phyloP scores from a whole-genome alignment of 2,329 filamentous ascomycete species.

The Hypoxylon sp. region DNA sequence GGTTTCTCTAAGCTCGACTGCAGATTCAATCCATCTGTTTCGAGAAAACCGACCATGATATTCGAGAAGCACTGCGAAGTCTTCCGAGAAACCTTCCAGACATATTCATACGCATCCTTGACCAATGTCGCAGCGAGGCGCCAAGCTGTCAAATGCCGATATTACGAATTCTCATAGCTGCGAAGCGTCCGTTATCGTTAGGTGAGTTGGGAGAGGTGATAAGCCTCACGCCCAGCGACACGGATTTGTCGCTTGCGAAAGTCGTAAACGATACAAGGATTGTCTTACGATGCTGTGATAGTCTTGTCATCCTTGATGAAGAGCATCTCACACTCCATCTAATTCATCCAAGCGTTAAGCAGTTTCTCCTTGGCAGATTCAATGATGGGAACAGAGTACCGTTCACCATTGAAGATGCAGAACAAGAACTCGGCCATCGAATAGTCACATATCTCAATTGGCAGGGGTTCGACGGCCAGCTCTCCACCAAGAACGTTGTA shows the following conservation, averaged over 20 bases:
- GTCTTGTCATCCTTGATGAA: conserved; percentile 52
- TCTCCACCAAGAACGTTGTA: background rate
- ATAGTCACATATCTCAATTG: conserved; percentile 1
- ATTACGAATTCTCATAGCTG: conserved; percentile 50
- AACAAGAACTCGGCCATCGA: background rate
- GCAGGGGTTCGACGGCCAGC: background rate
- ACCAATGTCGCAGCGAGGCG: conserved; percentile 30
- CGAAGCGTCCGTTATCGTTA: conserved; percentile 48
- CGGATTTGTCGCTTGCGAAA: conserved; percentile 41
- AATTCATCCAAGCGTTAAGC: conserved; percentile 53
- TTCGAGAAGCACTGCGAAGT: conserved; percentile 49
- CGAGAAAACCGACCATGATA: conserved; percentile 53
- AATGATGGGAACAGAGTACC: background rate
- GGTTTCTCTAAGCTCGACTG: conserved; percentile 53
- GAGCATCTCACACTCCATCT: conserved; percentile 49
- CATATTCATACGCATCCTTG: conserved; percentile 51
- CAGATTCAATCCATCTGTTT: conserved; percentile 52
- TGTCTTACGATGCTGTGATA: conserved; percentile 49
- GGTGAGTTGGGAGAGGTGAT: conserved; percentile 55
- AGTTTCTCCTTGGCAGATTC: conserved; percentile 46
- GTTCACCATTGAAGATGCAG: background rate
- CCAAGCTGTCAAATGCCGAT: conserved; percentile 44
- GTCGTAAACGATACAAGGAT: conserved; percentile 46
- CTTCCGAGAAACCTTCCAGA: conserved; percentile 50
- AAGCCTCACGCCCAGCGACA: conserved; percentile 49